phyloP scores from a whole-genome alignment of 768 basidiomycete species.

The Gloeophyllum trabeum region DNA sequence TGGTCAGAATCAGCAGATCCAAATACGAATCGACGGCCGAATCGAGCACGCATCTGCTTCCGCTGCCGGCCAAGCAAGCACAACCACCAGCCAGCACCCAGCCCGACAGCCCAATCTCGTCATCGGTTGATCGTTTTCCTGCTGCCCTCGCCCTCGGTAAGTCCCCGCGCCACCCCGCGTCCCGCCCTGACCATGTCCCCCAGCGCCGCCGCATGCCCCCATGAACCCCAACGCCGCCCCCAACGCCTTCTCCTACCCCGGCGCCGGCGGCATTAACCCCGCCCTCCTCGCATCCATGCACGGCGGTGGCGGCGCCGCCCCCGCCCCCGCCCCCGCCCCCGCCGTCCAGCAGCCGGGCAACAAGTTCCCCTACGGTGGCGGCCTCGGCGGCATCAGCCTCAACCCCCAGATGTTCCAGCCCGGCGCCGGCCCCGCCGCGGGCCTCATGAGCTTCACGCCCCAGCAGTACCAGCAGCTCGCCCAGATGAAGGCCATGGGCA shows the following conservation, averaged over 20 bases:
- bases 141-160: too few species aligned
- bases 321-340: slow-evolving; percentile 4
- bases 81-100: too few species aligned
- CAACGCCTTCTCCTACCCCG: background rate
- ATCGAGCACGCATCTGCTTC: too few species aligned
- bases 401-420: slow-evolving; percentile 4
- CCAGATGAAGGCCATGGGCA: slow-evolving; percentile 2
- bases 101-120: too few species aligned
- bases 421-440: slow-evolving; percentile 5
- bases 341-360: slow-evolving; percentile 10
- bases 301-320: too few species aligned
- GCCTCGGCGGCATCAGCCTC: slow-evolving; percentile 13
- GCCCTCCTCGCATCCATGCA: slow-evolving; percentile 12
- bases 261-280: slow-evolving; percentile 7
- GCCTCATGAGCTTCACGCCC: background rate
- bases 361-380: slow-evolving; percentile 2
- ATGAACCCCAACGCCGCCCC: slow-evolving; percentile 1
- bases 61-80: too few species aligned
- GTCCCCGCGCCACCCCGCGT: background rate
- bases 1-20: too few species aligned
- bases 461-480: slow-evolving; percentile 2
- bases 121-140: too few species aligned
- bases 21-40: too few species aligned
- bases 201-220: background rate
- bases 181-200: background rate